Evolutionary conservation across 2,329 filamentous ascomycete genomes (phyloP), one percentile per base, ranked within the genome.

Genomic region (Paecilomyces formosus): DNA sequence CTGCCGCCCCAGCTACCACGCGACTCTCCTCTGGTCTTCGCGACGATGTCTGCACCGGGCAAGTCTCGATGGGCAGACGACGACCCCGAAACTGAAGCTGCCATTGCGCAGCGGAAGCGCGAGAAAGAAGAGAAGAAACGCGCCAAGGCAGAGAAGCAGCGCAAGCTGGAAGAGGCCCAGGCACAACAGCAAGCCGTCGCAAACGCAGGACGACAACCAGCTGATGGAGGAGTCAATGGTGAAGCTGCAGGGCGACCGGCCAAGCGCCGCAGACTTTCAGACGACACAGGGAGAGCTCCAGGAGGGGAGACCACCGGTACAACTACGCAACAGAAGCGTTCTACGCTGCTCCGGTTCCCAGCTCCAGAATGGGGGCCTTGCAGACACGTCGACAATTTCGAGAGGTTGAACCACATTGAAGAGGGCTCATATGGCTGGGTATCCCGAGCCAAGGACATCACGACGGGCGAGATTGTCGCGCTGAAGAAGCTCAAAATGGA

Each of bases 401-500:
- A 97, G 68, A 89, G 90, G 65, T 81, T 99, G 58, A 99, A 99
- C 74, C 89, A 94, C 71, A 99, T 99, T 68, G 94, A 97, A 74
- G 94, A 99, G 78, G 94, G 94, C 35, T 92, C 92, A 8, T 99
- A 99, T 74, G 94, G 94, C 53, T 93, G 88, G 84, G 94, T 99
- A 3, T 92, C 92, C 57, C 83, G 94, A 59, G 94, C 92, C 12
- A 87, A 82, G 61, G 88, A 95, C 66, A 79, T 82, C 31, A 77
- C 80, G 3, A 93, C 89, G 0, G 89, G 89, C 33, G 84, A 88
- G 58, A 82, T 99, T 6, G 92, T 97, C 21, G 94, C 94, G 13
- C 79, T 99, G 63, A 99, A 99, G 80, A 88, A 92, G 70, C 81
- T 97, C 58, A 99, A 99, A 80, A 85, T 96, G 74, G 90, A 97